Conservation (phyloP, 2,329 filamentous ascomycete genomes). For the Cercospora janseana region DNA sequence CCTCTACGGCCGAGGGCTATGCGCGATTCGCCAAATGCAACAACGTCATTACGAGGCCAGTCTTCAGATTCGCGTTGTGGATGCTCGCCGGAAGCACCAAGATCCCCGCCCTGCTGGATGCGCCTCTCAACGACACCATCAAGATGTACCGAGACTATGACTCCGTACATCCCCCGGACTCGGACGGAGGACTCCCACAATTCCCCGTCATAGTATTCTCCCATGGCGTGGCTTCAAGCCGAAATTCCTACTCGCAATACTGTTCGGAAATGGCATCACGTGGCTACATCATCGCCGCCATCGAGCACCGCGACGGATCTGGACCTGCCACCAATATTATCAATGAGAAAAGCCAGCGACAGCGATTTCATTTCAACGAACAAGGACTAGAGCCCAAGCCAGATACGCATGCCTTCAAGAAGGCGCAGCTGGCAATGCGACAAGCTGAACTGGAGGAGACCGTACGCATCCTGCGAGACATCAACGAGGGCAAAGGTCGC, state of each 20-base stretch:
- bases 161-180: conserved; percentile 31
- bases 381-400: conserved; percentile 36
- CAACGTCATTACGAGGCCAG: conserved; percentile 37
- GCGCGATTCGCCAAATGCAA: conserved; percentile 43
- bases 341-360: conserved; percentile 34
- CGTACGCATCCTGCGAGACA: conserved; percentile 41
- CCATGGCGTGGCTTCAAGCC: conserved; percentile 48
- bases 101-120: conserved; percentile 47
- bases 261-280: conserved; percentile 48
- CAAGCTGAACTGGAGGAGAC: conserved; percentile 49
- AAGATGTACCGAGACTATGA: conserved; percentile 33
- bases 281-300: conserved; percentile 47
- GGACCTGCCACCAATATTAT: conserved; percentile 47
- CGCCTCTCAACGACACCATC: conserved; percentile 40
- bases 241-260: conserved; percentile 49
- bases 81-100: conserved; percentile 42
- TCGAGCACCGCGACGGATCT: conserved; percentile 50
- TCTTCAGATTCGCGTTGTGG: conserved; percentile 46
- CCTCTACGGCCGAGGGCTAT: conserved; percentile 46
- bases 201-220: conserved; percentile 49
- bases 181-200: conserved; percentile 33
- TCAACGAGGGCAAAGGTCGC: conserved; percentile 41
- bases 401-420: conserved; percentile 40
- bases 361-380: conserved; percentile 41
- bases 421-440: conserved; percentile 45